These are phyloP conservation scores for Diplodia intermedia DNA, from an alignment of 2,329 filamentous ascomycete species.

Conservation along the genomic window DNA sequence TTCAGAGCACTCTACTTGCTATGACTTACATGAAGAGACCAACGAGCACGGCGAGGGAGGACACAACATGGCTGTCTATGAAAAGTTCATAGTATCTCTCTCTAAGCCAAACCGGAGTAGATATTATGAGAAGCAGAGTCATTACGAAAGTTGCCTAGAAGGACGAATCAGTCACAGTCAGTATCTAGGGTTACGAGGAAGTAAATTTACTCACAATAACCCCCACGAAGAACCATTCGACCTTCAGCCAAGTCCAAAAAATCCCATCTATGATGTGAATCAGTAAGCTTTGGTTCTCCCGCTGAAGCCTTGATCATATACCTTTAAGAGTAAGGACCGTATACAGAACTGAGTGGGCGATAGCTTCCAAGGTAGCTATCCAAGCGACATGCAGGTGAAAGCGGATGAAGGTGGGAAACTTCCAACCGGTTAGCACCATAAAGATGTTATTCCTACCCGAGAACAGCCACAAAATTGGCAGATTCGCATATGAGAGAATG, in stretches of 20 bases:
- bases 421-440: conserved; percentile 72
- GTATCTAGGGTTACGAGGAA: background rate
- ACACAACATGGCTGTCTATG: conserved; percentile 54
- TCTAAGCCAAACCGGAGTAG: conserved; percentile 59
- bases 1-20: background rate
- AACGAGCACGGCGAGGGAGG: conserved; percentile 53
- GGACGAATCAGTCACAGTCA: background rate
- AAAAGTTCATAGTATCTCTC: conserved; percentile 56
- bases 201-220: background rate
- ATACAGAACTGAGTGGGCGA: conserved; percentile 69
- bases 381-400: conserved; percentile 73
- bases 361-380: conserved; percentile 66
- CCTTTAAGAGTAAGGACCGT: conserved; percentile 47
- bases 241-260: conserved; percentile 8
- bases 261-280: background rate
- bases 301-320: background rate
- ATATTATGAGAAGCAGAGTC: conserved; percentile 56
- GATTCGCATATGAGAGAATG: conserved; percentile 9
- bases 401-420: conserved; percentile 69
- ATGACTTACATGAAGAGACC: conserved; percentile 60
- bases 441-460: conserved; percentile 71
- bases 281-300: background rate
- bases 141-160: conserved; percentile 48
- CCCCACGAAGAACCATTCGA: conserved; percentile 21
- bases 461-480: conserved; percentile 65